Evolutionary conservation across 345 rosid species (phyloP).

Genomic region (Atalantia buxifolia): DNA sequence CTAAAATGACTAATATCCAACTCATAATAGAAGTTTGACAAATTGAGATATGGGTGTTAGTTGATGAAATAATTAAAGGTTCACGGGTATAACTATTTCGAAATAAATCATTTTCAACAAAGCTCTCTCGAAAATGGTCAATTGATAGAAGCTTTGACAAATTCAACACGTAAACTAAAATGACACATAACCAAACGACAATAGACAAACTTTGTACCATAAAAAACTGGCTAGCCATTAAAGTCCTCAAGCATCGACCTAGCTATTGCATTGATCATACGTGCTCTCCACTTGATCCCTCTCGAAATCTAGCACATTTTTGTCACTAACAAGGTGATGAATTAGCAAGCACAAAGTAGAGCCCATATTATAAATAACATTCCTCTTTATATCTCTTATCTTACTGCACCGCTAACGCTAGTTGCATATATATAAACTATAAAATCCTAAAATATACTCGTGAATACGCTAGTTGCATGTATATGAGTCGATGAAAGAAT

Average conservation of each 20-base stretch:
- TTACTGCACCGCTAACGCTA: conserved; percentile 14
- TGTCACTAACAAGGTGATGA: not conserved
- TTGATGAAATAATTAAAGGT: not conserved
- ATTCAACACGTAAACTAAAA: not conserved
- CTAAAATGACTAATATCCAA: not conserved
- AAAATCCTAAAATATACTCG: not conserved
- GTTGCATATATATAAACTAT: conserved; percentile 4
- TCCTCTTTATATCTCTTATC: not conserved
- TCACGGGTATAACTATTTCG: not conserved
- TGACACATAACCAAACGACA: not conserved
- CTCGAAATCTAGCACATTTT: not conserved
- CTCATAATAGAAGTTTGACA: not conserved
- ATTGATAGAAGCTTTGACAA: no score
- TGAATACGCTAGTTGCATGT: no score
- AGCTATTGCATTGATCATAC: not conserved
- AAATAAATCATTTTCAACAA: not conserved
- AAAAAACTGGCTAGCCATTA: not conserved
- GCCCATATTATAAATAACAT: not conserved
- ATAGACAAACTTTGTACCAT: not conserved
- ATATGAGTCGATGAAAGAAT: not conserved
- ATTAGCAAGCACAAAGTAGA: not conserved
- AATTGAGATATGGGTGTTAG: not conserved
- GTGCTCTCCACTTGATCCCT: not conserved
- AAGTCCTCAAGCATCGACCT: not conserved
- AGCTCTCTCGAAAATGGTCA: no score